Evolutionary conservation across 2,329 filamentous ascomycete genomes (phyloP).

Genomic region (Dactylonectria estremocensis): DNA sequence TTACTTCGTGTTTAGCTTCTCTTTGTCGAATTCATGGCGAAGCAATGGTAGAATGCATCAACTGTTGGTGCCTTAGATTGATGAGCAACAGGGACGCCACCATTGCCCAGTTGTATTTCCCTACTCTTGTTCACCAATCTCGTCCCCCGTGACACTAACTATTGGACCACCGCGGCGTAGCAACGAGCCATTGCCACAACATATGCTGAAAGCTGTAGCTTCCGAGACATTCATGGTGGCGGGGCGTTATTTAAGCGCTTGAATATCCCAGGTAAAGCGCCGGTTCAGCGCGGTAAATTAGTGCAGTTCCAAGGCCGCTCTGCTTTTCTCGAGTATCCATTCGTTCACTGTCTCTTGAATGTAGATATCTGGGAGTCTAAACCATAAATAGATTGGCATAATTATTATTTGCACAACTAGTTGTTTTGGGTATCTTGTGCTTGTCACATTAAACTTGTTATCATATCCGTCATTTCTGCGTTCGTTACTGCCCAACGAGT

Average conservation of each 20-base stretch:
- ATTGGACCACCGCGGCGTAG: slow-evolving; percentile 15
- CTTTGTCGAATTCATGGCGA: too few species aligned
- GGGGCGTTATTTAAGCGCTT: background rate
- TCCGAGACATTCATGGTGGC: slow-evolving; percentile 3
- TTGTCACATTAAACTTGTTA: background rate
- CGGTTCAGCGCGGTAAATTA: background rate
- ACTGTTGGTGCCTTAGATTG: too few species aligned
- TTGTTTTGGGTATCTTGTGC: background rate
- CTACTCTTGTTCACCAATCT: background rate
- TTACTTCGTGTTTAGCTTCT: too few species aligned
- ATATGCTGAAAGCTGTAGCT: slow-evolving; percentile 12
- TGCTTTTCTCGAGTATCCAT: background rate
- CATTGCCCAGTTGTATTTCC: too few species aligned
- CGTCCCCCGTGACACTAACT: slow-evolving; percentile 15
- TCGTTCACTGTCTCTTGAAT: background rate
- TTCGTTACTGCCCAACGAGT: background rate
- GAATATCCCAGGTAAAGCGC: background rate
- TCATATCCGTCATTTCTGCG: background rate
- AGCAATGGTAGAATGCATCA: too few species aligned
- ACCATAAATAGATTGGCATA: background rate
- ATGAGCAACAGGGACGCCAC: too few species aligned
- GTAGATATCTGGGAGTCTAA: background rate
- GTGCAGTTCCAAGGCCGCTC: background rate
- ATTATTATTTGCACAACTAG: background rate
- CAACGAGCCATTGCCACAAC: slow-evolving; percentile 14